Conservation (phyloP, 1,284 basidiomycete genomes). For the Boletus semigastroideus region DNA sequence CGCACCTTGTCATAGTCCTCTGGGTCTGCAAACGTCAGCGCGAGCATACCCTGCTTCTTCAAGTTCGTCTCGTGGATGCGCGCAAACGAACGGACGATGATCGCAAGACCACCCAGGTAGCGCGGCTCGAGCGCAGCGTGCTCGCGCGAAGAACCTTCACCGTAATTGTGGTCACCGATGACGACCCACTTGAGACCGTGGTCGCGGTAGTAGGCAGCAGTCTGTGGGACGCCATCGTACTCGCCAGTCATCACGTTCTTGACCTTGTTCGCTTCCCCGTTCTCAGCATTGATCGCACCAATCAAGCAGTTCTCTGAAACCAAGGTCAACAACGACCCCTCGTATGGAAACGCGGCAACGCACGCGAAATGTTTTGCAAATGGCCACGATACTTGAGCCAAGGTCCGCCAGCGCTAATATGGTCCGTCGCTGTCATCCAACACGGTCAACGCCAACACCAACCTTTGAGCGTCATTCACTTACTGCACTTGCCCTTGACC, state of each 20-base stretch:
- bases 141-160: conserved; percentile 97
- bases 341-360: conserved; percentile 23
- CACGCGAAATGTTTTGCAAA: conserved; percentile 95
- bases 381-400: conserved; percentile 99
- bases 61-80: conserved; percentile 99
- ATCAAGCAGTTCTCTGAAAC: conserved; percentile 91
- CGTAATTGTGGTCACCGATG: conserved; percentile 94
- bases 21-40: conserved; percentile 84
- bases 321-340: background rate
- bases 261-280: conserved; percentile 94
- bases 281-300: conserved; percentile 94
- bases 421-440: conserved; percentile 62
- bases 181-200: conserved; percentile 94
- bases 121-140: conserved; percentile 98
- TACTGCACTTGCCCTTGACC: conserved; percentile 98
- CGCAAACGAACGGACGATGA: conserved; percentile 94
- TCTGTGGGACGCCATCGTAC: conserved; percentile 83
- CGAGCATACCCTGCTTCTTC: conserved; percentile 97
- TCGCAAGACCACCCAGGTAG: conserved; percentile 93
- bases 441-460: background rate
- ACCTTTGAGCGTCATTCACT: conserved; percentile 31
- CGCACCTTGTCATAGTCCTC: conserved; percentile 90
- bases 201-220: conserved; percentile 88
- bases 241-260: conserved; percentile 91
- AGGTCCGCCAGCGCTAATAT: conserved; percentile 94